phyloP scores from a whole-genome alignment of 352 stramenopile genomes.

The Globisporangium lucens region DNA sequence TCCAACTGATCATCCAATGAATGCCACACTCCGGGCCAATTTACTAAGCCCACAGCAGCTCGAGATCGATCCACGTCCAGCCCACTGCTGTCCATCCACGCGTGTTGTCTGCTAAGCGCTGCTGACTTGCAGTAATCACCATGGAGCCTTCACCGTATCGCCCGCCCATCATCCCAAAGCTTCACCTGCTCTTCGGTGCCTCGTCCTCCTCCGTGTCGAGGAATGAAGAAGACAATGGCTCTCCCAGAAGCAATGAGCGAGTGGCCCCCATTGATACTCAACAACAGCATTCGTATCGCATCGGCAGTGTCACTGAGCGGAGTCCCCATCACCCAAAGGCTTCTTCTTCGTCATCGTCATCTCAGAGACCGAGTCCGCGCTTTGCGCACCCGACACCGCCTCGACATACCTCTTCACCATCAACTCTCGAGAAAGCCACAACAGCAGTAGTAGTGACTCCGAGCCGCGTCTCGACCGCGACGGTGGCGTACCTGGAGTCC shows the following conservation, averaged over 20 bases:
- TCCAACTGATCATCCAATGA: background rate
- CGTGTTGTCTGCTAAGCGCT: too few species aligned
- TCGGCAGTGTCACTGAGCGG: background rate
- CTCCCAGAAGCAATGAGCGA: background rate
- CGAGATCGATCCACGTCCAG: too few species aligned
- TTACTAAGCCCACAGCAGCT: too few species aligned
- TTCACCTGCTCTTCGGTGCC: constrained; percentile 13
- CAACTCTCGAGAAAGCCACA: background rate
- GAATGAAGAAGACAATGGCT: background rate
- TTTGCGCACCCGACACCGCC: constrained; percentile 3
- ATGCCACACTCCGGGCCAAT: too few species aligned
- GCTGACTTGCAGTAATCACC: too few species aligned
- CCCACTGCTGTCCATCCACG: too few species aligned
- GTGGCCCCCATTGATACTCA: background rate
- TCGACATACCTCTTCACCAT: constrained; percentile 1
- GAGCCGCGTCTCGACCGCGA: constrained; percentile 28
- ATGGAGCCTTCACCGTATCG: constrained; percentile 19
- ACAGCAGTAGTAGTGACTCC: constrained; percentile 16
- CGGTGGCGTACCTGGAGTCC: constrained; percentile 33
- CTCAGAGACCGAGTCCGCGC: constrained; percentile 3
- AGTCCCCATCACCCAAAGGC: background rate
- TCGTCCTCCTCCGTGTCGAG: background rate
- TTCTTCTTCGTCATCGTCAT: background rate
- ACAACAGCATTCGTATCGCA: constrained; percentile 3
- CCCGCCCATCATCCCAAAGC: constrained; percentile 11